These are phyloP conservation scores for Podila clonocystis DNA, from an alignment of 192 early-diverging fungal genomes.

Conservation along the genomic window DNA sequence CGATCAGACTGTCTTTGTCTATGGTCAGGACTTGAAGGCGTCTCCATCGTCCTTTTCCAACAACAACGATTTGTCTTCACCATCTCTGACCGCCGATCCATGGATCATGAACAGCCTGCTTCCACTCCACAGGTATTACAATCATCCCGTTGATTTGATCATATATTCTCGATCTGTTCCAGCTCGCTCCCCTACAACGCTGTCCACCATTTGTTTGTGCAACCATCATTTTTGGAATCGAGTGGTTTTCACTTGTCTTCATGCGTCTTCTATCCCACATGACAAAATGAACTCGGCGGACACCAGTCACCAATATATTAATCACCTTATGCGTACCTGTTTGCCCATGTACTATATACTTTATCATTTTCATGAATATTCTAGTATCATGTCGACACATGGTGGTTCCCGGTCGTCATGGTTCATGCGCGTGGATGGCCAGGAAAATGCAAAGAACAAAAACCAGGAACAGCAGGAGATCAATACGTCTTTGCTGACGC, in stretches of 20 bases:
- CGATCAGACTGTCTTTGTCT: conserved; percentile 44
- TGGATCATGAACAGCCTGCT: conserved; percentile 47
- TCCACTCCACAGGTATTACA: conserved; percentile 41
- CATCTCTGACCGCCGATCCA: conserved; percentile 20
- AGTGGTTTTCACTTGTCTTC: neutral
- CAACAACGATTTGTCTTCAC: neutral
- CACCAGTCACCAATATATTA: neutral
- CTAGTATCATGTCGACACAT: conserved; percentile 29
- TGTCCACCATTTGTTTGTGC: neutral
- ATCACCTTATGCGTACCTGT: neutral
- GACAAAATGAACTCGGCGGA: too few relatives aligned
- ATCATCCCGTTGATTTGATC: neutral
- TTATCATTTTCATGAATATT: neutral
- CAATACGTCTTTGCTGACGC: conserved; percentile 26
- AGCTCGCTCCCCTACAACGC: neutral
- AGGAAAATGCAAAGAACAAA: conserved; percentile 7
- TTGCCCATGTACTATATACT: neutral
- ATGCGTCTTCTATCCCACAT: too few relatives aligned
- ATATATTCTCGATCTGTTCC: neutral
- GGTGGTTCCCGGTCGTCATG: conserved; percentile 36
- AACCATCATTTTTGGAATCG: neutral
- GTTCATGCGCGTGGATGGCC: conserved; percentile 45
- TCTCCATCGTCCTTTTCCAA: neutral
- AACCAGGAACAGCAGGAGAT: conserved; percentile 13
- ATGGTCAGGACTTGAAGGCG: conserved; percentile 13